Base-by-base conservation (phyloP, 192 early-diverging fungal species). In the Gonapodya prolifera region DNA sequence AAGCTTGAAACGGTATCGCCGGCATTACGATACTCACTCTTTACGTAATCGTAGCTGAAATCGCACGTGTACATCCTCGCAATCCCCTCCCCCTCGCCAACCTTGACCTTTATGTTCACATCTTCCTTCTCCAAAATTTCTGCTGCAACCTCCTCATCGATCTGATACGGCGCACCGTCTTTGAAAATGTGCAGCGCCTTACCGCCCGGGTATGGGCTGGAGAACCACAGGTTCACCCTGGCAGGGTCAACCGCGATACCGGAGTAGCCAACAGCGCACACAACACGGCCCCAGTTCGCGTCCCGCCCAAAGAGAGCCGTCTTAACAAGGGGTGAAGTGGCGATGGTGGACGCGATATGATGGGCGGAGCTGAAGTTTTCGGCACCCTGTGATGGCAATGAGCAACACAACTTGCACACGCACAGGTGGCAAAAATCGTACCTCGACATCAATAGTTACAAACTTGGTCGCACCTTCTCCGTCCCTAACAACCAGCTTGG, bases 401-500 rank as follows among this genome's bases (percentile, higher is more conserved):
- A 18, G 35, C n/a, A 13, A 8, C 30, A 29, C 28, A 35, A 75
- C 30, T 31, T 33, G 30, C n/a, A 2, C 17, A 2, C 35, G 35
- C 23, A 34, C 30, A 69, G 8, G 0, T 17, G 0, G 34, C 8
- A 0, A 30, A 1, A 45, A 70, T 70, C 45, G 78, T 81, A 92
- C 92, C 84, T 89, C 86, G 30, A 98, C 92, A 34, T 91, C 86
- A 28, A 98, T 86, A 1, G 95, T 95, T 36, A 98, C 88, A 81
- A 98, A 98, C 84, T 97, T 98, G 74, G 96, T 98, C 0, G 96
- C 96, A 0, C 96, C 96, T 83, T 98, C 96, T 35, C 96, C 96
- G 85, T 98, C 96, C 74, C 94, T 83, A 13, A 98, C 96, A 17
- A 98, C 91, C 17, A 97, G 86, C 75, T 93, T 86, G 2, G 96